A percentile compares a stretch with the other conserved stretches of the same genome.
Conservation (phyloP, 2,329 filamentous ascomycete genomes). For the Aureobasidium namibiae region DNA sequence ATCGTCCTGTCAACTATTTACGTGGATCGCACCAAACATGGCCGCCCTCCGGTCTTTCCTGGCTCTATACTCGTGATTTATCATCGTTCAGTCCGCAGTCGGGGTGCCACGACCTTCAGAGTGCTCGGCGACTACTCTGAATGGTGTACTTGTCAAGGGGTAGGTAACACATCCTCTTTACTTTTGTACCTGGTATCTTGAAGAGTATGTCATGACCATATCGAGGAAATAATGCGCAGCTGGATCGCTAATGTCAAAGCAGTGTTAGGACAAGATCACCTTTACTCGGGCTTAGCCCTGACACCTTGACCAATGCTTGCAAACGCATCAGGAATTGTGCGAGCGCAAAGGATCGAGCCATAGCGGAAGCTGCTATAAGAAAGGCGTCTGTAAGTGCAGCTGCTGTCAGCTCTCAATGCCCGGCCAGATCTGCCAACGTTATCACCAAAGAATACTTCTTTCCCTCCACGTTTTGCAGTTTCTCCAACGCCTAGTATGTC, state of each 20-base stretch:
- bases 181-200: neutral
- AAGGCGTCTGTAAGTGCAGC: neutral
- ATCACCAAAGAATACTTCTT: neutral
- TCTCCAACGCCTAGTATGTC: neutral
- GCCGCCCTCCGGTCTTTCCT: neutral
- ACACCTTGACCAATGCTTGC: neutral
- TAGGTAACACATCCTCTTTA: neutral
- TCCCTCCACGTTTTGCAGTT: neutral
- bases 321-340: neutral
- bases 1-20: neutral
- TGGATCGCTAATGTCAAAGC: neutral
- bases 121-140: neutral
- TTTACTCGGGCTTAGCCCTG: neutral
- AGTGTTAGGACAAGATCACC: neutral
- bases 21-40: neutral
- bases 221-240: neutral
- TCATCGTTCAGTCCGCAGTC: neutral
- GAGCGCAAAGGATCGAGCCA: neutral
- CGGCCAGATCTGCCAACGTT: neutral
- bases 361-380: neutral
- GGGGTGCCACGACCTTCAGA: neutral
- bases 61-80: neutral
- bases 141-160: neutral
- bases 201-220: neutral
- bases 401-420: neutral